Evolutionary conservation across 148 eudicot genomes (phyloP).

Genomic region (Oxyria digyna): DNA sequence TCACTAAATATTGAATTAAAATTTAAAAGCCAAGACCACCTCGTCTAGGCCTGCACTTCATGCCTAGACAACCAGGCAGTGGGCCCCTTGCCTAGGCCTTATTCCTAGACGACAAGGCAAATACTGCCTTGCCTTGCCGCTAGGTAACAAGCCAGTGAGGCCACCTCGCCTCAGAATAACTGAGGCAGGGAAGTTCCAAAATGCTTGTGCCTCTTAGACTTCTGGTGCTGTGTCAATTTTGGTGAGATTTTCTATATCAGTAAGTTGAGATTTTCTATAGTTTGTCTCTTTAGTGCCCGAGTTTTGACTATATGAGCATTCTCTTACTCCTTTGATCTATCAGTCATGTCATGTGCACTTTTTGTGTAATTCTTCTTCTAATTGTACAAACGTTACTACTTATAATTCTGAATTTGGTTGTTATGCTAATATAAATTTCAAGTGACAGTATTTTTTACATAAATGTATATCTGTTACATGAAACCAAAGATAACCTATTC

Average conservation of each 20-base stretch:
- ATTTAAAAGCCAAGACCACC: background rate
- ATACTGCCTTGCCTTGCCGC: background rate
- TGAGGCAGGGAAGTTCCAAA: background rate
- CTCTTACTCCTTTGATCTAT: background rate
- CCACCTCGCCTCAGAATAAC: background rate
- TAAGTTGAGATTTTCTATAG: no score
- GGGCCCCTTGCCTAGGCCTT: background rate
- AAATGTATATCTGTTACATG: no score
- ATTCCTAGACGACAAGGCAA: no score
- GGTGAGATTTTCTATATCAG: no score
- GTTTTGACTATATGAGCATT: no score
- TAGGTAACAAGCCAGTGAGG: background rate
- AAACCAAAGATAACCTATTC: no score
- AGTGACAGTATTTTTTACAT: background rate
- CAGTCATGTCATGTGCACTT: background rate
- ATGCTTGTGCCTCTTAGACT: background rate
- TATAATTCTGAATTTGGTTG: background rate
- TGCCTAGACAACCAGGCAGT: background rate
- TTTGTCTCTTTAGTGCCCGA: no score
- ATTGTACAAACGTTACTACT: background rate
- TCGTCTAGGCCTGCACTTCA: background rate
- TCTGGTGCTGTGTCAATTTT: background rate
- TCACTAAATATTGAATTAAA: background rate
- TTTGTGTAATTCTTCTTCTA: background rate
- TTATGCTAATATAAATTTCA: background rate